Evolutionary conservation across 2,329 filamentous ascomycete species (phyloP), one percentile per base, ranked within the genome.

Genomic region (Colletotrichum cereale): DNA sequence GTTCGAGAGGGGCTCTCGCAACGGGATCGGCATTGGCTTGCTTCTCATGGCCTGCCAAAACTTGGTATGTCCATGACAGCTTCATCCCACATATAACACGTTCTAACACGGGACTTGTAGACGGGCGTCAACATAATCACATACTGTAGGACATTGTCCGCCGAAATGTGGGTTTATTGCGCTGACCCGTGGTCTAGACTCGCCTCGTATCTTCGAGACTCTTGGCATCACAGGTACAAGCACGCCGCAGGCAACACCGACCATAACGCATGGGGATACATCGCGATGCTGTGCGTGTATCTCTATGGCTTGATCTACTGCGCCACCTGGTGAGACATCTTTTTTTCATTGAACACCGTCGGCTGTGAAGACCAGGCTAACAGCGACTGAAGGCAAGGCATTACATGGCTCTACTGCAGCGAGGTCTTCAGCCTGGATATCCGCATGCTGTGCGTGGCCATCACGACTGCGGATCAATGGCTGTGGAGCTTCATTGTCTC

Each of bases 21-120:
- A 86, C 84, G 4, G 86, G 78, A 10, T 83, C 82, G 5, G 84
- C 82, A 40, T 88, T 84, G 86, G 78, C 73, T 4, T 80, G 85
- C 67, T 87, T 87, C 84, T 87, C 7, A 69, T 71, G 63, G 18
- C 50, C 38, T 61, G 36, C 40, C 48, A 56, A 29, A 65, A 55
- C 14, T 16, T 52, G 31, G 14, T 57, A 3, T 12, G 34, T 40
- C 14, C 14, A 21, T n/a, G 36, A 18, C n/a, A 38, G 14, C 14
- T 26, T 57, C 34, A 11, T 26, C n/a, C 6, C 4, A 3, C 8
- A 26, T 38, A 14, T 18, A n/a, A 16, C 31, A 18, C 12, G 1
- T 40, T n/a, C 53, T 57, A 36, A 40, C 5, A 34, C n/a, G 4
- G 0, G 1, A 26, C n/a, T n/a, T 16, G 31, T 12, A 57, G 53